Base-by-base conservation (phyloP, 495 filamentous ascomycete genomes). In the Gamarada debralockiae region DNA sequence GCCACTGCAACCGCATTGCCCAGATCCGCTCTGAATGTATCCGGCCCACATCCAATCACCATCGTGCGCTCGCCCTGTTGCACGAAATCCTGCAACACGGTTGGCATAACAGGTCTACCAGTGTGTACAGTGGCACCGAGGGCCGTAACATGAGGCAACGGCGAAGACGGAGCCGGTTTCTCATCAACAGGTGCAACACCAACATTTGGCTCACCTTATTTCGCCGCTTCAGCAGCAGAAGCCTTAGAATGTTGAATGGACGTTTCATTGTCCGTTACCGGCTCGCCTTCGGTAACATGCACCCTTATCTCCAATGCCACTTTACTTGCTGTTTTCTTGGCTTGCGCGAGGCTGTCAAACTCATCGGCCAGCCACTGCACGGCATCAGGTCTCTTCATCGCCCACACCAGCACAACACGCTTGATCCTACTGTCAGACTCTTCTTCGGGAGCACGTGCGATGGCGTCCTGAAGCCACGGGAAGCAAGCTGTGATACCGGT, bases 401-500 rank as follows among this genome's bases (percentile, higher is more conserved):
- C 52, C 62, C 62, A 65, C 17, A 49, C 38, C n/a, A n/a, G n/a
- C 6, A 61, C 54, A 12, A 57, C 49, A 24, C 39, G 52, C 18
- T 49, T 48, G 21, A 77, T 76, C 84, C 80, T 36, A 91, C 69
- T 33, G 85, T 71, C 18, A 91, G 79, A 40, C 81, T 77, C 23
- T 75, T 78, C 57, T 76, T 81, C 7, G 83, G 85, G n/a, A 9
- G 84, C 81, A 51, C 85, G 83, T 17, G 79, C 77, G 60, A 86
- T 82, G 3, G 78, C 73, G 49, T 89, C 72, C 15, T 86, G 70
- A 13, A 91, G 72, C 59, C 87, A 85, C 17, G 79, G 82, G 15
- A 87, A 80, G 50, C 88, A 80, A 0, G 86, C 85, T 0, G 87
- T 89, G 59, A 91, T 86, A 9, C 87, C 87, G 56, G 82, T 87